Base-by-base conservation (phyloP, 768 basidiomycete genomes). In the Neoboletus magnificus region DNA sequence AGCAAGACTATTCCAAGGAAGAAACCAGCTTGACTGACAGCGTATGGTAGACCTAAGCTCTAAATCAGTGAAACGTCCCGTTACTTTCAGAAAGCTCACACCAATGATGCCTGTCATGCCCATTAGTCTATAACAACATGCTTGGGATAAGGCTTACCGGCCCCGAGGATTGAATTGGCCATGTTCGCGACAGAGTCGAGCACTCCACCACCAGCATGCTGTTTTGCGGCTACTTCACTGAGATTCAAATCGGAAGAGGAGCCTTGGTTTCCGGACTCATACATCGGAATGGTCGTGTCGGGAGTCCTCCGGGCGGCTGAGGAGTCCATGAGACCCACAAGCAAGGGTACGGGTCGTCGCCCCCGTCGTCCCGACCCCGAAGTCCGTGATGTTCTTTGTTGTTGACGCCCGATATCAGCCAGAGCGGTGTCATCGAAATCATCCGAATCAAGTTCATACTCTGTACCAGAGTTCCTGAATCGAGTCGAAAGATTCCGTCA, bases 131-230 rank as follows among this genome's bases (percentile, higher is more conserved):
- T 62, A 62, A 35, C 9, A 36, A 53, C 7, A 48, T 11, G 22
- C 25, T 42, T 8, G 15, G 40, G 40, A 51, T 29, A 46, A 36
- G 58, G 48, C 76, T 74, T 72, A 83, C 93, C 94, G 66, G 95
- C 95, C 41, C 95, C 95, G 15, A 98, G 75, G 33, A 98, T 97
- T 2, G 91, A 93, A 68, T 98, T 98, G 22, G 93, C 90, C 96
- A 97, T 97, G 69, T 95, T 91, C 22, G 91, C 88, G 55, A 91
- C 79, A 9, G 90, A 92, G 65, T 91, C 85, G 1, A 92, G 11
- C 76, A 93, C 72, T 0, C 86, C 84, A 22, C 91, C 90, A 43
- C 91, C 89, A 0, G 84, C 81, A 37, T 73, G 77, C 43, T 77
- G 76, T 68, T 87, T 87, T 22, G 80, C 78, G 41, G 85, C 83